Percentiles rank a stretch among this genome's conserved stretches.
Evolutionary conservation across 148 eudicot species (phyloP).

Genomic region (Nepenthes mirabilis): DNA sequence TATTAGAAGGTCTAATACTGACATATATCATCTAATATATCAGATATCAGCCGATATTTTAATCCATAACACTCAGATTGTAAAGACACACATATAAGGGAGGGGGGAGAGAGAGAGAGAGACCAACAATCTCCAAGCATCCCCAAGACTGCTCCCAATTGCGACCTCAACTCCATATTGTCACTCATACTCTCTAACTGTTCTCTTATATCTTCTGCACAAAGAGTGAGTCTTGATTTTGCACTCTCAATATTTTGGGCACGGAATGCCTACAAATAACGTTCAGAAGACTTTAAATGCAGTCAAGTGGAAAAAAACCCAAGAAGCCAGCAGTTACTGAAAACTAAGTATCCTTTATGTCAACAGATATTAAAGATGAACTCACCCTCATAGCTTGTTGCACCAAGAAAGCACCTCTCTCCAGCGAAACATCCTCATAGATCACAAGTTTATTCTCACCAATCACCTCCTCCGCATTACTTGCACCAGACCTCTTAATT

Average conservation of each 20-base stretch:
- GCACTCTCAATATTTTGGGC: conserved; percentile 89
- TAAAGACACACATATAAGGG: too few species aligned
- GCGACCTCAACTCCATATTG: conserved; percentile 82
- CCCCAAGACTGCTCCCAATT: conserved; percentile 89
- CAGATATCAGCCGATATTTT: too few species aligned
- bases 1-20: too few species aligned
- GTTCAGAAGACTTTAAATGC: not conserved
- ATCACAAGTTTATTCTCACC: conserved; percentile 66
- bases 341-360: not conserved
- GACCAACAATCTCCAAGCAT: conserved; percentile 97
- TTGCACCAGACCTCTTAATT: conserved; percentile 65
- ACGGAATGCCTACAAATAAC: conserved; percentile 66
- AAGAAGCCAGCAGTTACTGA: not conserved
- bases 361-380: conserved; percentile 2
- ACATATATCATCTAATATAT: too few species aligned
- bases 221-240: conserved; percentile 79
- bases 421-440: conserved; percentile 92
- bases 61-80: too few species aligned
- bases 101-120: conserved; percentile 9
- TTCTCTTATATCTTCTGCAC: conserved; percentile 76
- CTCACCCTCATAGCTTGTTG: conserved; percentile 99
- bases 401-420: conserved; percentile 88
- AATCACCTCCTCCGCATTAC: conserved; percentile 32
- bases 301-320: not conserved
- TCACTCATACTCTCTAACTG: conserved; percentile 49